A percentile compares a stretch with the other conserved stretches of the same genome.
phyloP scores from a whole-genome alignment of 2,329 filamentous ascomycete species.

The Colletotrichum sp. region DNA sequence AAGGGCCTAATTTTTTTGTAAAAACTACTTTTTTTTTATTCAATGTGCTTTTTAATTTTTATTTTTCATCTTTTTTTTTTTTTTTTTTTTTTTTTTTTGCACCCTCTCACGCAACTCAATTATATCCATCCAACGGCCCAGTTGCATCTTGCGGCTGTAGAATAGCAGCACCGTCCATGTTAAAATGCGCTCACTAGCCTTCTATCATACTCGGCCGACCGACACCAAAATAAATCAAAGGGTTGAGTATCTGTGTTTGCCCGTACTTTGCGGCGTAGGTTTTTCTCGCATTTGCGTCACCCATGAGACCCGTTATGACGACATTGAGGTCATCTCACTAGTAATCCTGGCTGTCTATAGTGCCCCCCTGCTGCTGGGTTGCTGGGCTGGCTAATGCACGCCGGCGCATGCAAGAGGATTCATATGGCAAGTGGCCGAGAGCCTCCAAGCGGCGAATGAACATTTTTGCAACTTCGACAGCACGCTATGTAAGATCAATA shows the following conservation, averaged over 20 bases:
- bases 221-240: background rate
- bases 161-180: background rate
- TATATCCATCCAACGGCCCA: background rate
- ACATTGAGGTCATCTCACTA: background rate
- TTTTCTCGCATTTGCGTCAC: background rate
- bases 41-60: too few species aligned
- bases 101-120: background rate
- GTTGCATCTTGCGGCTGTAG: background rate
- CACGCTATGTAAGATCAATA: background rate
- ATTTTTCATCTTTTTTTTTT: background rate
- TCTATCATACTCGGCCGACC: background rate
- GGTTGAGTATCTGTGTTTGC: background rate
- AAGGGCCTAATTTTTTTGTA: too few species aligned
- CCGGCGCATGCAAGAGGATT: background rate
- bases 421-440: background rate
- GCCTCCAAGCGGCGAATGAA: background rate
- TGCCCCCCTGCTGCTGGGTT: background rate
- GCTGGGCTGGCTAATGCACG: background rate
- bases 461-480: background rate
- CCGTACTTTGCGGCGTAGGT: background rate
- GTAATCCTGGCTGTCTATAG: background rate
- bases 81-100: background rate
- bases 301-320: background rate
- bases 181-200: background rate
- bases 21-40: too few species aligned